These are phyloP conservation scores for Gossypium davidsonii DNA, from an alignment of 441 rosid species.

Conservation along the genomic window DNA sequence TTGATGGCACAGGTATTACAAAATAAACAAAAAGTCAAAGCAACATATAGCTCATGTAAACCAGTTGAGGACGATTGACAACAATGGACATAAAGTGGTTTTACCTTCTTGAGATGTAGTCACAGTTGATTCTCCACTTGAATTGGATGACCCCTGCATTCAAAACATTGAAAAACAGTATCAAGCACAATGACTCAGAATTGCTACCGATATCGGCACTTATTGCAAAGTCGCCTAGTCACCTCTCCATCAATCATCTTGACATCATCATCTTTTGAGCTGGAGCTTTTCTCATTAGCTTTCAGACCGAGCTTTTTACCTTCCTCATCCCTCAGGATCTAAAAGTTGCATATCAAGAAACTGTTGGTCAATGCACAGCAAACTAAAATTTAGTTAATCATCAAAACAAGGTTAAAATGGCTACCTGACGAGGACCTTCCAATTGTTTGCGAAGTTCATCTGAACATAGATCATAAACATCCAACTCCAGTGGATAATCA, in stretches of 20 bases:
- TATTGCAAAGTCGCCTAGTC: constrained; percentile 14
- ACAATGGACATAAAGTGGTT: background rate
- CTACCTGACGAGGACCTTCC: constrained; percentile 92
- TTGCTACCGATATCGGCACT: background rate
- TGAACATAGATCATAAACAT: constrained; percentile 83
- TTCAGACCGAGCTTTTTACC: constrained; percentile 84
- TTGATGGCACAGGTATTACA: background rate
- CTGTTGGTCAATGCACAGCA: constrained; percentile 17
- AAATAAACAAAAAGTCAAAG: background rate
- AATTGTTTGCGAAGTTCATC: constrained; percentile 70
- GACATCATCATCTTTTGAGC: constrained; percentile 54
- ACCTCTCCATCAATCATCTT: constrained; percentile 83
- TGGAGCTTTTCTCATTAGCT: constrained; percentile 43
- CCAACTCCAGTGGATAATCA: constrained; percentile 91
- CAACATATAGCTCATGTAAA: background rate
- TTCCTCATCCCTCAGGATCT: constrained; percentile 87
- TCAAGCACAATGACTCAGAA: background rate
- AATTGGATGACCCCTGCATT: constrained; percentile 59
- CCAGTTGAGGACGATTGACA: background rate
- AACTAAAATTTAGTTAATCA: background rate
- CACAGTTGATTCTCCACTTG: constrained; percentile 52
- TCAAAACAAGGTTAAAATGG: constrained; percentile 7
- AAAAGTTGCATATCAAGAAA: constrained; percentile 14
- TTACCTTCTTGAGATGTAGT: constrained; percentile 50
- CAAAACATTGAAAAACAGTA: constrained; percentile 7